These are phyloP conservation scores for Trifolium pratense DNA, from an alignment of 306 rosid genomes.

Conservation along the genomic window DNA sequence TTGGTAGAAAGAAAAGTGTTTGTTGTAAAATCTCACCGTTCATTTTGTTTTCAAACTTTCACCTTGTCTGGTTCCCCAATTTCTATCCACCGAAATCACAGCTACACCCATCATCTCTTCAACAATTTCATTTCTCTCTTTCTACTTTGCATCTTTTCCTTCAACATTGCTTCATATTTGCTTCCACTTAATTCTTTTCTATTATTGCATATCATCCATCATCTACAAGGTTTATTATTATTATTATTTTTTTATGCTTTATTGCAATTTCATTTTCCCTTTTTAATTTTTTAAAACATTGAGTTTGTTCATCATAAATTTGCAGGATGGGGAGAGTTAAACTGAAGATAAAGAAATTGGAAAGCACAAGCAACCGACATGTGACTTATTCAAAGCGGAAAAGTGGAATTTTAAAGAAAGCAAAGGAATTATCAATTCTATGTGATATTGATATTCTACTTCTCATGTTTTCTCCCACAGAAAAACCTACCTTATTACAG, in stretches of 20 bases:
- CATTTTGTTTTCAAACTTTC: slow-evolving; percentile 29
- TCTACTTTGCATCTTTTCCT: slow-evolving; percentile 3
- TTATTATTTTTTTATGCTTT: slow-evolving; percentile 15
- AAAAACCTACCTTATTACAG: slow-evolving; percentile 63
- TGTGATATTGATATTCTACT: slow-evolving; percentile 72
- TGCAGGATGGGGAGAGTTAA: slow-evolving; percentile 89
- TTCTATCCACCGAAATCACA: slow-evolving; percentile 59
- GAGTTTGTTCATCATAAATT: background rate
- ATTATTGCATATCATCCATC: background rate
- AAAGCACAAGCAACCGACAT: slow-evolving; percentile 70
- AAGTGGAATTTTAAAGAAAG: slow-evolving; percentile 79
- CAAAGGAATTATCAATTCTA: slow-evolving; percentile 69
- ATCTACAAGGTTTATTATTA: slow-evolving; percentile 31
- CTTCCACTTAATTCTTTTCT: background rate
- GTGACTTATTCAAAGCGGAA: slow-evolving; percentile 75
- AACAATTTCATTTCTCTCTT: slow-evolving; percentile 35
- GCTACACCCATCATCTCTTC: slow-evolving; percentile 65
- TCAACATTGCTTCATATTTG: slow-evolving; percentile 6
- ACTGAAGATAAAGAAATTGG: slow-evolving; percentile 78
- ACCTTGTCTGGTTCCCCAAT: slow-evolving; percentile 54
- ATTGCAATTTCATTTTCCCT: background rate
- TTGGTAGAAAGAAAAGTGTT: background rate
- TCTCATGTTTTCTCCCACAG: slow-evolving; percentile 88
- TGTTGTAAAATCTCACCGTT: slow-evolving; percentile 41
- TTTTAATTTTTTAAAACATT: background rate